A percentile compares a stretch with the other conserved stretches of the same genome.
These are phyloP conservation scores for Stachybotrys echinatus DNA, from an alignment of 2,329 filamentous ascomycete genomes.

Conservation along the genomic window DNA sequence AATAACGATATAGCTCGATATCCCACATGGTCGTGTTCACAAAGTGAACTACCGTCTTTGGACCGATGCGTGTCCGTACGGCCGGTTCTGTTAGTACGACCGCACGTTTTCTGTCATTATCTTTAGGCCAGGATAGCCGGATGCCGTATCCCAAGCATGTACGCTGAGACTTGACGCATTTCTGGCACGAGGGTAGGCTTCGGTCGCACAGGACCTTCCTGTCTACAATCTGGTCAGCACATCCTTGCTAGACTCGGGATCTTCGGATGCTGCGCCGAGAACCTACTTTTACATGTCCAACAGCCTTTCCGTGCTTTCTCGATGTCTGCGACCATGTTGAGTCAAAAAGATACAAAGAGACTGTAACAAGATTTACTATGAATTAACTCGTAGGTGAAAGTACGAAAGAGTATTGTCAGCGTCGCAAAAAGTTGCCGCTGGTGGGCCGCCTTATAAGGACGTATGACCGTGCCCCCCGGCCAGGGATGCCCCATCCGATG, in stretches of 20 bases:
- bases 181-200: background rate
- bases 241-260: background rate
- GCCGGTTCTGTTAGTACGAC: background rate
- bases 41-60: background rate
- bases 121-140: background rate
- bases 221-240: background rate
- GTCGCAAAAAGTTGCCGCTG: too few species aligned
- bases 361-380: background rate
- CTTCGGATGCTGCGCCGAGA: background rate
- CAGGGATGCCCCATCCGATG: background rate
- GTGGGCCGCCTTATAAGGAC: too few species aligned
- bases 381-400: background rate
- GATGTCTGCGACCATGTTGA: too few species aligned
- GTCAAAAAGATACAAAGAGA: too few species aligned
- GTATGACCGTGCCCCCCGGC: too few species aligned
- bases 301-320: background rate
- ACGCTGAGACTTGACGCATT: background rate
- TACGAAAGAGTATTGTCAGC: background rate
- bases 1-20: slow-evolving; percentile 1
- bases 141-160: background rate
- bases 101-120: background rate
- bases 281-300: background rate
- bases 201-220: background rate
- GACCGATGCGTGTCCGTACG: background rate
- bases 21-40: slow-evolving; percentile 12